Evolutionary conservation across 2,329 filamentous ascomycete genomes (phyloP), one percentile per base, ranked within the genome.

Genomic region (Xylaria sp.): DNA sequence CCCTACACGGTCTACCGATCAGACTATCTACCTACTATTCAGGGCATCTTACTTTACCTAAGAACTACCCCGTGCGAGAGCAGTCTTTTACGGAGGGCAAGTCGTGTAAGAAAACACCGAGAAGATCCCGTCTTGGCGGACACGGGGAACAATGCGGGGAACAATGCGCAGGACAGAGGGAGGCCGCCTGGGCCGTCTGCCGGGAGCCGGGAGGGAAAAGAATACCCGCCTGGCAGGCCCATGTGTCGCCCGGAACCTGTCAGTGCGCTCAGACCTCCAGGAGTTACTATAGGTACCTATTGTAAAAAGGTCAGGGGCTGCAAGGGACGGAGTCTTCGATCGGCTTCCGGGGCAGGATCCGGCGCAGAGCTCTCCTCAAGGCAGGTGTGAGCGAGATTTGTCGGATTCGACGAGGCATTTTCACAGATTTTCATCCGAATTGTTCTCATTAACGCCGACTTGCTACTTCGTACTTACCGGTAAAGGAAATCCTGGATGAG

Each of bases 201-300:
- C 50, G 37, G 50, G 42, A 46, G 46, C 44, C 44, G 35, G 44
- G 44, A 34, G 16, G 3, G 23, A 42, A n/a, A 16, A 16, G 7
- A 50, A 30, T 30, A 16, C 23, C 8, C n/a, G 11, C 30, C 13
- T 3, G 13, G 52, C 4, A 19, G 42, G 23, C 23, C 8, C 30
- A 39, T 42, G 48, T 53, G 42, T 46, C 42, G n/a, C 51, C 52
- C 46, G 46, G 19, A 49, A 30, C 4, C 23, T 30, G 23, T 30
- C 23, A 30, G 23, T 30, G n/a, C 34, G 4, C 37, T 57, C n/a
- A 49, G 54, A 54, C 57, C 55, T 55, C 37, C 57, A 58, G 60
- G 60, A 30, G 23, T 30, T 5, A 30, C 16, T 16, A 16, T 16
- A n/a, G n/a, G 16, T 30, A 30, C 23, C 23, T 30, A 5, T 5